Conservation (phyloP, 2,329 filamentous ascomycete species). For the Xylogone sp. region DNA sequence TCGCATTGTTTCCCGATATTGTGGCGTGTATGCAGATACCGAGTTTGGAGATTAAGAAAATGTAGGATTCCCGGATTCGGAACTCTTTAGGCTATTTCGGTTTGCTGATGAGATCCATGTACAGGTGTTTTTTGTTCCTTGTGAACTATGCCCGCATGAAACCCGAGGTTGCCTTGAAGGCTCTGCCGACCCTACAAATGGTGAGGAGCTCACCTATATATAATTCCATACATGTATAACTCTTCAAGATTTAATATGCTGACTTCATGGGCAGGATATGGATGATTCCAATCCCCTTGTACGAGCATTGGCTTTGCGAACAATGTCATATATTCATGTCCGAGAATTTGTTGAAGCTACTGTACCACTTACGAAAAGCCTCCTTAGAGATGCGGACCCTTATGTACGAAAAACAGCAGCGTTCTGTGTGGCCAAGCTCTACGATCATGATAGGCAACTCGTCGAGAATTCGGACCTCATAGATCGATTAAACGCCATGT, state of each 20-base stretch:
- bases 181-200: conserved; percentile 79
- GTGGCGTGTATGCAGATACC: conserved; percentile 93
- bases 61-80: conserved; percentile 58
- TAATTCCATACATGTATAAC: too few species aligned
- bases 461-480: conserved; percentile 92
- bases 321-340: conserved; percentile 97
- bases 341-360: conserved; percentile 92
- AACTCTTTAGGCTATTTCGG: neutral
- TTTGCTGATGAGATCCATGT: conserved; percentile 18
- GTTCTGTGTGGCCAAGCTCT: conserved; percentile 94
- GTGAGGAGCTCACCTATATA: too few species aligned
- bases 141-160: conserved; percentile 97
- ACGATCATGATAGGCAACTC: conserved; percentile 89
- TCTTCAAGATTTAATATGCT: conserved; percentile 1
- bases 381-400: conserved; percentile 83
- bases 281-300: conserved; percentile 90
- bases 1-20: conserved; percentile 92
- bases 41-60: conserved; percentile 98
- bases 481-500: conserved; percentile 80
- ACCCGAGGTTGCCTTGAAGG: conserved; percentile 89
- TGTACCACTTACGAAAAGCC: conserved; percentile 74
- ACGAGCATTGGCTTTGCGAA: conserved; percentile 84
- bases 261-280: conserved; percentile 64
- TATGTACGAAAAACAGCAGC: conserved; percentile 98
- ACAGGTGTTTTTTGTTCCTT: conserved; percentile 93